Conservation (phyloP, 2,329 filamentous ascomycete species). For the Colletotrichum lini region DNA sequence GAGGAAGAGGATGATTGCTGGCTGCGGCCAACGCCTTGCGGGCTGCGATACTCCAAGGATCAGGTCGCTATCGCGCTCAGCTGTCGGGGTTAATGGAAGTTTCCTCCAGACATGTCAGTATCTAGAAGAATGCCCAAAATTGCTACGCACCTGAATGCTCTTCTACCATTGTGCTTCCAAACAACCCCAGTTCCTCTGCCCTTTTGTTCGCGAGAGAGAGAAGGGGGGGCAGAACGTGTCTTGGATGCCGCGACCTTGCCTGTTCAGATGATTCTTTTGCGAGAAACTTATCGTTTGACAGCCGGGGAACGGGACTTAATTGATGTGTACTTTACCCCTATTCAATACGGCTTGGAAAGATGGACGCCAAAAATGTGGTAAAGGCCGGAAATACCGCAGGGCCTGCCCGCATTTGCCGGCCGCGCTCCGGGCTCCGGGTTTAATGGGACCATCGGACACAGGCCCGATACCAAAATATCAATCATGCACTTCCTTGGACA, state of each 20-base stretch:
- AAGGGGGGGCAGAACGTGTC: background rate
- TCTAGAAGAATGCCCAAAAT: background rate
- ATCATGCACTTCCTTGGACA: background rate
- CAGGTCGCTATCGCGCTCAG: background rate
- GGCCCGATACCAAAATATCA: background rate
- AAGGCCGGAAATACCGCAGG: background rate
- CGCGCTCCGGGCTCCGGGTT: background rate
- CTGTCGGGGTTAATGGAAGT: background rate
- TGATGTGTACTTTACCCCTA: too few relatives aligned
- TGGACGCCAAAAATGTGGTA: too few relatives aligned
- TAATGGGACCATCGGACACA: background rate
- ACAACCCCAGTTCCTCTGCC: background rate
- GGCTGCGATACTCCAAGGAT: constrained; percentile 23
- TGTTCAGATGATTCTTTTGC: background rate
- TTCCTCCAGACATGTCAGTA: too few relatives aligned
- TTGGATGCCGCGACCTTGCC: background rate
- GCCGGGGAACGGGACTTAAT: too few relatives aligned
- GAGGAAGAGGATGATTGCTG: background rate
- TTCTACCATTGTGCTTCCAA: background rate
- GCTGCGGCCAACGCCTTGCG: background rate
- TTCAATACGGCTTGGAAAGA: background rate
- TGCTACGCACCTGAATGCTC: background rate
- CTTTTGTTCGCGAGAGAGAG: background rate
- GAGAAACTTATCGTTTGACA: background rate
- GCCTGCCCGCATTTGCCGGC: background rate